phyloP scores from a whole-genome alignment of 768 basidiomycete species.

The Lactifluus piperatus region DNA sequence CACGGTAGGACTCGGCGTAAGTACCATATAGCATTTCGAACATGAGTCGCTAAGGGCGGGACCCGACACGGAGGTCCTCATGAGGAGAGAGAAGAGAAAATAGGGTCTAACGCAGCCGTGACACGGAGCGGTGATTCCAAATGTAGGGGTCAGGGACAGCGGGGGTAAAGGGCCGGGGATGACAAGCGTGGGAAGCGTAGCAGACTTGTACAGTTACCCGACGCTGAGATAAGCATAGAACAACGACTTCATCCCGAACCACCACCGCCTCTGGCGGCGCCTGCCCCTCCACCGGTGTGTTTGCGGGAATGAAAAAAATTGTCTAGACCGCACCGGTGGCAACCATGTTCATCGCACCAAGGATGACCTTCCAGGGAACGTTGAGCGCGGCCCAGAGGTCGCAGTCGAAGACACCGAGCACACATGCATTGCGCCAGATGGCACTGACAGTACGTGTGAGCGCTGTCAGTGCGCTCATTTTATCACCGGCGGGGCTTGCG shows the following conservation, averaged over 20 bases:
- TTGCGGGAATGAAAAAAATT: neutral
- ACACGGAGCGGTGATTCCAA: neutral
- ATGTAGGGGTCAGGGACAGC: too few relatives aligned
- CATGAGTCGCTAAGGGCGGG: slow-evolving; percentile 10
- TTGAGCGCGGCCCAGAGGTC: slow-evolving; percentile 61
- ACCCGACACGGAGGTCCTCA: slow-evolving; percentile 10
- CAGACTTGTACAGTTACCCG: too few relatives aligned
- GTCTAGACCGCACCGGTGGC: slow-evolving; percentile 12
- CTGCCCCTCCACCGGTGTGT: too few relatives aligned
- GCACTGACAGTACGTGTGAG: slow-evolving; percentile 46
- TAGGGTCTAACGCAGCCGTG: neutral
- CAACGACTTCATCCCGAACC: too few relatives aligned
- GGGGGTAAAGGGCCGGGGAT: too few relatives aligned
- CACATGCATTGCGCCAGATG: slow-evolving; percentile 63
- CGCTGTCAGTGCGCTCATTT: slow-evolving; percentile 37
- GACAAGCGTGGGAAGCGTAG: too few relatives aligned
- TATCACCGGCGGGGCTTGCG: slow-evolving; percentile 23
- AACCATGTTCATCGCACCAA: slow-evolving; percentile 43
- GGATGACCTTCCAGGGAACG: slow-evolving; percentile 54
- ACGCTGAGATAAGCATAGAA: too few relatives aligned
- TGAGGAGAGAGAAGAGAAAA: neutral
- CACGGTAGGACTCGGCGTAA: too few relatives aligned
- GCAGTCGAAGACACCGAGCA: slow-evolving; percentile 57
- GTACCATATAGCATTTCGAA: too few relatives aligned
- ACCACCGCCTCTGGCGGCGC: too few relatives aligned